Percentiles rank a stretch among this genome's conserved stretches.
phyloP scores from a whole-genome alignment of 139 green algal species.

The Micractinium sp. region DNA sequence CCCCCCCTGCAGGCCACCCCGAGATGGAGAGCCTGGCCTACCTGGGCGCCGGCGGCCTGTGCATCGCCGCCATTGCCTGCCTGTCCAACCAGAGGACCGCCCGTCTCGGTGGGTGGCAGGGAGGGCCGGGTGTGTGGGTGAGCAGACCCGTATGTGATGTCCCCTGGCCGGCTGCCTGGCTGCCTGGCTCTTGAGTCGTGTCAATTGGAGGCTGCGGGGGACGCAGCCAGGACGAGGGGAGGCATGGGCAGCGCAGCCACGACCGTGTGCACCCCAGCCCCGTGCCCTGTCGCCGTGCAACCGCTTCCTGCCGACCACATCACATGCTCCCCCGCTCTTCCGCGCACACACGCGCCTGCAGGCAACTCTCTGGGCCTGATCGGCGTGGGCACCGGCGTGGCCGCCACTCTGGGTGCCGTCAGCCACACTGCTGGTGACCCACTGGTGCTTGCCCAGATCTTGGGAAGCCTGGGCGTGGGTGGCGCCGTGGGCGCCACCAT shows the following conservation, averaged over 20 bases:
- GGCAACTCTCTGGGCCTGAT: slow-evolving; percentile 84
- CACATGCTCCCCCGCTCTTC: too few relatives aligned
- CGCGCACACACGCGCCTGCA: background rate
- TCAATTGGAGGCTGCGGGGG: too few relatives aligned
- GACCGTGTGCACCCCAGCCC: too few relatives aligned
- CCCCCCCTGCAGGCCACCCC: slow-evolving; percentile 50
- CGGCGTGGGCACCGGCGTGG: slow-evolving; percentile 77
- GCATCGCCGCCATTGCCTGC: slow-evolving; percentile 88
- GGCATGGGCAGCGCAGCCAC: too few relatives aligned
- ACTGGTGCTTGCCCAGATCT: slow-evolving; percentile 46
- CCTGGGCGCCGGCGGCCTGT: slow-evolving; percentile 74
- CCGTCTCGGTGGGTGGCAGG: slow-evolving; percentile 48
- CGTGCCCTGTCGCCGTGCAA: too few relatives aligned
- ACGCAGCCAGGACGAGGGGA: too few relatives aligned
- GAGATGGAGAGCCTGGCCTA: slow-evolving; percentile 80
- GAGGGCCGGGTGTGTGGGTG: too few relatives aligned
- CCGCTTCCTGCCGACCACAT: too few relatives aligned
- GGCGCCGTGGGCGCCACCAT: slow-evolving; percentile 59
- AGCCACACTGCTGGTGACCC: slow-evolving; percentile 30
- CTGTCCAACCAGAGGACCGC: slow-evolving; percentile 83
- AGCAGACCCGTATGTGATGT: too few relatives aligned
- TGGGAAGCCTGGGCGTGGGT: slow-evolving; percentile 53
- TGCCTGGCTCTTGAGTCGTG: too few relatives aligned
- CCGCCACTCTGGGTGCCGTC: slow-evolving; percentile 74
- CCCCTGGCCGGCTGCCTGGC: too few relatives aligned